These are phyloP conservation scores for Backusella morwellensis DNA, from an alignment of 192 early-diverging fungal species.

Conservation along the genomic window DNA sequence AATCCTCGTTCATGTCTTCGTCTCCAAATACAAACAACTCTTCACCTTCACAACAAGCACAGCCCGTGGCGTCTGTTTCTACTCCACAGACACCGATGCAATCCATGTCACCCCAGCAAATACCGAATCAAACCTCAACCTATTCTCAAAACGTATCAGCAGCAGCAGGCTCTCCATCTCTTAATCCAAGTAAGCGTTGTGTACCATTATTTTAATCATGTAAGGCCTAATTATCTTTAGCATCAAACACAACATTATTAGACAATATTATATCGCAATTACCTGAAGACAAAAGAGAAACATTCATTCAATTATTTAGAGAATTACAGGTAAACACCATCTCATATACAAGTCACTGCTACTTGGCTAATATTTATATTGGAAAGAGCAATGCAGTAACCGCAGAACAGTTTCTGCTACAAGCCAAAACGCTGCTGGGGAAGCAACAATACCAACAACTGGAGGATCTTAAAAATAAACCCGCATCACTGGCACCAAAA, in stretches of 20 bases:
- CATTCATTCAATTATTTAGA: constrained; percentile 24
- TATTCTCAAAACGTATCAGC: not conserved
- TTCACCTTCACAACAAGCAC: not conserved
- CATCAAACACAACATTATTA: constrained; percentile 15
- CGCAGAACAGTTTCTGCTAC: constrained; percentile 40
- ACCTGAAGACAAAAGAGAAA: constrained; percentile 21
- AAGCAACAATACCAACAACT: constrained; percentile 45
- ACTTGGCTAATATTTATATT: not conserved
- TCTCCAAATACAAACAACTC: not conserved
- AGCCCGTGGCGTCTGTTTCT: not conserved
- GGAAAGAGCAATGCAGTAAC: constrained; percentile 39
- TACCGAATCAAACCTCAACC: not conserved
- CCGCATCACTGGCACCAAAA: not conserved
- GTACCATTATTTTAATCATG: too few relatives aligned
- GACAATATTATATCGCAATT: constrained; percentile 27
- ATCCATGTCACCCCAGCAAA: not conserved
- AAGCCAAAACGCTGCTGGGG: constrained; percentile 36
- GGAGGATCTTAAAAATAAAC: constrained; percentile 42
- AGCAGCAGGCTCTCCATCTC: not conserved
- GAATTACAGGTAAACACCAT: constrained; percentile 17
- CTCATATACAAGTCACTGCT: too few relatives aligned
- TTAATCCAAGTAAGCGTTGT: not conserved
- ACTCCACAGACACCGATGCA: not conserved
- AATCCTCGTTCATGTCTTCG: constrained; percentile 3
- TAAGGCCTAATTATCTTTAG: not conserved